phyloP scores from a whole-genome alignment of 2,329 filamentous ascomycete species.

The Sporothrix humicola region DNA sequence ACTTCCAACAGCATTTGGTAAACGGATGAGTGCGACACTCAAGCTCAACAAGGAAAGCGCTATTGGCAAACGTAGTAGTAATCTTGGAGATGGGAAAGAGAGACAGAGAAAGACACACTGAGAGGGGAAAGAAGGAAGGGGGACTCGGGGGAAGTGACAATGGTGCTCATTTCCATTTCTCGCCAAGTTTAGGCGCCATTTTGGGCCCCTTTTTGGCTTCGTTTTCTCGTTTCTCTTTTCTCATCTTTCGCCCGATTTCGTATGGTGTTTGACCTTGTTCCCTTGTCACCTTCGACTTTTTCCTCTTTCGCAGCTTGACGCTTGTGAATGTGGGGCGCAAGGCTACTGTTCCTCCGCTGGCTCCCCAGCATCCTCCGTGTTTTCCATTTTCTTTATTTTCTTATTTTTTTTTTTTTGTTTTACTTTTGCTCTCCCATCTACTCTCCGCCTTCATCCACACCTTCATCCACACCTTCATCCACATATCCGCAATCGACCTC shows the following conservation, averaged over 20 bases:
- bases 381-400: neutral
- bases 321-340: conserved; percentile 9
- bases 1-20: too few species aligned
- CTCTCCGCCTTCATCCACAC: neutral
- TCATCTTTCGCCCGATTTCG: neutral
- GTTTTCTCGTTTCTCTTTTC: neutral
- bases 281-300: neutral
- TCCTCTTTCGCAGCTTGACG: neutral
- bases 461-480: neutral
- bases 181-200: neutral
- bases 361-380: conserved; percentile 2
- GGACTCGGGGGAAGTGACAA: neutral
- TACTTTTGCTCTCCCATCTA: neutral
- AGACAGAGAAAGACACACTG: neutral
- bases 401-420: neutral
- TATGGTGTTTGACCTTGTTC: neutral
- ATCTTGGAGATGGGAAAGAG: neutral
- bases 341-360: conserved; percentile 8
- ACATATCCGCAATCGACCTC: neutral
- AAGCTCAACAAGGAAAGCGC: neutral
- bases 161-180: neutral
- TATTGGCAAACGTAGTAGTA: neutral
- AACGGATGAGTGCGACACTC: neutral
- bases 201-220: conserved; percentile 8
- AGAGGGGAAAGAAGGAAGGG: neutral